phyloP scores from a whole-genome alignment of 2,329 filamentous ascomycete species.

The Aspergillus calidoustus region DNA sequence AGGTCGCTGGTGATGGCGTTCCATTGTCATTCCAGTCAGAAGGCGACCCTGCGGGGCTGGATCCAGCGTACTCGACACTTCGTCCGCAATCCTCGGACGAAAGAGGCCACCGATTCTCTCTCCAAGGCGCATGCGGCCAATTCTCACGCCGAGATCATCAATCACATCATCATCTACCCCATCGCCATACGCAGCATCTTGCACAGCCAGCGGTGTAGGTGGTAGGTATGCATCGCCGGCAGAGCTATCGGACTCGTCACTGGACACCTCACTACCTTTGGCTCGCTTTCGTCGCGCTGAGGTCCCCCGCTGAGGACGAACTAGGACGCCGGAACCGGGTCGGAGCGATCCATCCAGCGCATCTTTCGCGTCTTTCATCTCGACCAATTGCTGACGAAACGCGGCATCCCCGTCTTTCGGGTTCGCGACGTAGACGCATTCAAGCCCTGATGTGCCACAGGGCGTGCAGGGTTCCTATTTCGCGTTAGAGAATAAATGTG shows the following conservation, averaged over 20 bases:
- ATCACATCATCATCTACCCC: background rate
- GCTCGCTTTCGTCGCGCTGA: background rate
- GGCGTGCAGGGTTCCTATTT: background rate
- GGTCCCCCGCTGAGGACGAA: background rate
- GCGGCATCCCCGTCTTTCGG: background rate
- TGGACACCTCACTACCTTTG: background rate
- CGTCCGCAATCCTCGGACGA: slow-evolving; percentile 1
- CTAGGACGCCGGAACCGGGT: background rate
- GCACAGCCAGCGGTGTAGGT: background rate
- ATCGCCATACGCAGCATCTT: slow-evolving; percentile 1
- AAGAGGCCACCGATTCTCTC: slow-evolving; percentile 4
- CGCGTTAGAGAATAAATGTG: background rate
- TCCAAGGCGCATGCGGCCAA: slow-evolving; percentile 5
- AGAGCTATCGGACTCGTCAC: background rate
- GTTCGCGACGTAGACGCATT: background rate
- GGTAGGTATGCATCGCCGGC: slow-evolving; percentile 1
- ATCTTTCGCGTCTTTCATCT: slow-evolving; percentile 9
- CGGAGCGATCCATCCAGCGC: background rate
- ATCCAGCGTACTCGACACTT: background rate
- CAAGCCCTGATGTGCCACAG: background rate
- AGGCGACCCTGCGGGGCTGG: background rate
- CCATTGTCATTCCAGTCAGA: background rate
- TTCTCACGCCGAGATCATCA: slow-evolving; percentile 1
- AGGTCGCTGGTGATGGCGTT: background rate
- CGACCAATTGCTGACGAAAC: background rate